Evolutionary conservation across 352 stramenopile genomes (phyloP).

Genomic region (Phytophthora meadii): DNA sequence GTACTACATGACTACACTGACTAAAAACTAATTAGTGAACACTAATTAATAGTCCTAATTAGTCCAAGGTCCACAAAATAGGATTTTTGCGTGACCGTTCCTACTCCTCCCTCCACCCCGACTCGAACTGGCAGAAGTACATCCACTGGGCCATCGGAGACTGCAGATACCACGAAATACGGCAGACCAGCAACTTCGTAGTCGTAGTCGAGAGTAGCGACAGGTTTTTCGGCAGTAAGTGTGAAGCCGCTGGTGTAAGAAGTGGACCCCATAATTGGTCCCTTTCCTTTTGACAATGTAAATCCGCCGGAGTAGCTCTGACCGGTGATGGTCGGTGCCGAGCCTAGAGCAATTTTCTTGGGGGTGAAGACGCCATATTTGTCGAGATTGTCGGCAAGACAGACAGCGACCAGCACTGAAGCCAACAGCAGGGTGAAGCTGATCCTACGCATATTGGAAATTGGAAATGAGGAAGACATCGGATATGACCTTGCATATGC

Average conservation of each 20-base stretch:
- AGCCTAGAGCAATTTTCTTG: constrained; percentile 34
- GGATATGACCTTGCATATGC: neutral
- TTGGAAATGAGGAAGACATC: constrained; percentile 5
- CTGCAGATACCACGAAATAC: constrained; percentile 31
- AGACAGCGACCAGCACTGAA: constrained; percentile 8
- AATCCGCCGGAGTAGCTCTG: constrained; percentile 26
- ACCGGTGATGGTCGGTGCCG: constrained; percentile 16
- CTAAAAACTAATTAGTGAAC: too few relatives aligned
- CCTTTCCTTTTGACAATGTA: constrained; percentile 19
- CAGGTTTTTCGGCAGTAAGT: constrained; percentile 19
- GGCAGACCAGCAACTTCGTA: constrained; percentile 37
- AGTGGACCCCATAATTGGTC: constrained; percentile 9
- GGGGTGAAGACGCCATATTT: constrained; percentile 36
- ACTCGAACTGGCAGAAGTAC: constrained; percentile 1
- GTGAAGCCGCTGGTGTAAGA: constrained; percentile 18
- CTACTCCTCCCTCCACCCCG: too few relatives aligned
- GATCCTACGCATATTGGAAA: constrained; percentile 13
- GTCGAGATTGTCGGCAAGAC: constrained; percentile 19
- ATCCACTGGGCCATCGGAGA: constrained; percentile 29
- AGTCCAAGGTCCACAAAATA: too few relatives aligned
- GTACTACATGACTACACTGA: too few relatives aligned
- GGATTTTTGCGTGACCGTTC: too few relatives aligned
- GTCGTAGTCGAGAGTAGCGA: constrained; percentile 39
- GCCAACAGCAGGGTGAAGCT: constrained; percentile 9
- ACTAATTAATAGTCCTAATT: too few relatives aligned